These are phyloP conservation scores for Arthrobotrys entomopaga DNA, from an alignment of 2,329 filamentous ascomycete species.

Conservation along the genomic window DNA sequence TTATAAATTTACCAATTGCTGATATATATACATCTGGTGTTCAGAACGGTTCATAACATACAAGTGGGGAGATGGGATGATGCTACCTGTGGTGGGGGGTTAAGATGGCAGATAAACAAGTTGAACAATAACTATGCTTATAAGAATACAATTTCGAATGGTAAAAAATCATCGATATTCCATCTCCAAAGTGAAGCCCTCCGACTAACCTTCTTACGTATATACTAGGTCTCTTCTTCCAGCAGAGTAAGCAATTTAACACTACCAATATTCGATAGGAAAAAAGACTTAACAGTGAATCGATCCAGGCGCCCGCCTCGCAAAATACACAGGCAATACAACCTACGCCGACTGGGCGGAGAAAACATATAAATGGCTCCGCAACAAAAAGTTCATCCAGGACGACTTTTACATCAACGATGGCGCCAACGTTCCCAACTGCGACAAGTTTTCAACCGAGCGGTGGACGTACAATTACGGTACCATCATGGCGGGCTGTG, in stretches of 20 bases:
- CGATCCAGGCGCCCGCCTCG: slow-evolving; percentile 61
- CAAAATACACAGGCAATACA: slow-evolving; percentile 68
- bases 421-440: slow-evolving; percentile 69
- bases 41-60: slow-evolving; percentile 80
- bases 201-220: slow-evolving; percentile 20
- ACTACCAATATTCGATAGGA: background rate
- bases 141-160: slow-evolving; percentile 71
- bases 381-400: slow-evolving; percentile 69
- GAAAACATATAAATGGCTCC: slow-evolving; percentile 72
- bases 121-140: slow-evolving; percentile 75
- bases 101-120: slow-evolving; percentile 86
- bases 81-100: slow-evolving; percentile 74
- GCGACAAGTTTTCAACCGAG: slow-evolving; percentile 70
- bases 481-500: slow-evolving; percentile 71
- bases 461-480: slow-evolving; percentile 76
- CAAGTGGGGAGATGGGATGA: slow-evolving; percentile 79
- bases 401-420: slow-evolving; percentile 73
- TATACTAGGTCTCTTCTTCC: slow-evolving; percentile 55
- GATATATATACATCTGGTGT: slow-evolving; percentile 70
- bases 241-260: slow-evolving; percentile 29
- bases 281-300: background rate
- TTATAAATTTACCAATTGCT: slow-evolving; percentile 65
- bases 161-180: slow-evolving; percentile 62
- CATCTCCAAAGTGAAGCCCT: slow-evolving; percentile 64
- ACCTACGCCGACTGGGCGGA: slow-evolving; percentile 73